Conservation (phyloP, 2,329 filamentous ascomycete species). For the Xylogone sp. region DNA sequence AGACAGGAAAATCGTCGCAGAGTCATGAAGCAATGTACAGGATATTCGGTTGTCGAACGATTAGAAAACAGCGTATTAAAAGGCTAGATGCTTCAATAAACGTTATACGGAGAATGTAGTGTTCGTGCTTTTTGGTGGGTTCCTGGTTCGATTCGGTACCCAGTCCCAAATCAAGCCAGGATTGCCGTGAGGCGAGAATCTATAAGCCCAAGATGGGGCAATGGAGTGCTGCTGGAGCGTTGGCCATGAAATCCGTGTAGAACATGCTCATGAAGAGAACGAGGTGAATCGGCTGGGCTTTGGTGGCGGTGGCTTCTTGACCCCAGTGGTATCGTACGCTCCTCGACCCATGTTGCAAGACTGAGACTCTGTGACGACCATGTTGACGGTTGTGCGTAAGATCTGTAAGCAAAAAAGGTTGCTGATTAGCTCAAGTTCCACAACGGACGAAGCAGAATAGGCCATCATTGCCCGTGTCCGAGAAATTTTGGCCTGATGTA, state of each 20-base stretch:
- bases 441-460: no score
- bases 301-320: slow-evolving; percentile 39
- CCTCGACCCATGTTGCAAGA: slow-evolving; percentile 45
- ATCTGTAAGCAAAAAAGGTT: neutral
- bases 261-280: neutral
- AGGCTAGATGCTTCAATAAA: neutral
- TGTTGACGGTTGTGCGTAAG: slow-evolving; percentile 8
- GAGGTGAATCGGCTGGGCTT: slow-evolving; percentile 20
- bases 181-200: neutral
- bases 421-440: no score
- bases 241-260: neutral
- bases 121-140: neutral
- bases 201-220: neutral
- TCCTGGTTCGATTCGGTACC: no score
- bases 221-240: neutral
- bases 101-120: neutral
- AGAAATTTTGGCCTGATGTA: neutral
- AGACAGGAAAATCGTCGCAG: neutral
- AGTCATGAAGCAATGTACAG: neutral
- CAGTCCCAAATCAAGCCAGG: neutral
- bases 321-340: slow-evolving; percentile 48
- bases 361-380: slow-evolving; percentile 24
- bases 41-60: neutral
- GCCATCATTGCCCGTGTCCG: neutral
- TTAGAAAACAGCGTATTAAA: neutral